Evolutionary conservation across 352 stramenopile genomes (phyloP), one percentile per base, ranked within the genome.

Genomic region (Globisporangium rhizosaccharum): DNA sequence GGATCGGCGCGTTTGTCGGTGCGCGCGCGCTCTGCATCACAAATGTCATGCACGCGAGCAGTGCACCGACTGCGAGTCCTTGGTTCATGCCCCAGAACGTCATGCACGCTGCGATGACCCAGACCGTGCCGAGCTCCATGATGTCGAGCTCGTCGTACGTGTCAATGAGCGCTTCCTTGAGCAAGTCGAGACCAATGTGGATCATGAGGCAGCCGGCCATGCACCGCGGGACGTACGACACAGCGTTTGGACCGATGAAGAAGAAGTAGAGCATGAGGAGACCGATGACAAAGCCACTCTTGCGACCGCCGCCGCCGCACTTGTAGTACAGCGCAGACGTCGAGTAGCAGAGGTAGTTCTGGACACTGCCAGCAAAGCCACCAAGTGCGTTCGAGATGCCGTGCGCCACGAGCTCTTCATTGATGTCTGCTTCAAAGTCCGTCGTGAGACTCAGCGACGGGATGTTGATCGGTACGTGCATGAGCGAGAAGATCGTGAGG

Each of bases 391-490:
- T 98, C 23, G 88, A 96, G 63, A 94, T 92, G 30, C 93, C 93
- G 63, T 98, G 93, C 17, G 89, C 87, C 4, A 97, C 80, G 15
- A 98, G 77, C 61, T 98, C 93, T 26, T 86, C 76, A 62, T 98
- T 97, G 62, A 98, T 97, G 67, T 97, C 88, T 51, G 82, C 79
- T 65, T 98, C 91, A 39, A 80, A 79, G 65, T 85, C 82, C 1
- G 79, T 92, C 5, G 85, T 91, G 46, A 95, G 71, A 62, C 81
- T 88, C 30, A 96, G 68, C 12, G 84, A 93, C 51, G 95, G 93
- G 62, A 98, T 97, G 63, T 97, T 97, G 56, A 98, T 98, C 0
- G 94, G 94, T 41, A 98, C 94, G 69, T 98, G 90, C 78, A 98
- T 97, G 46, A 97, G 75, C 50, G 87, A 96, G 70, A 98, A 98